Percentiles rank a stretch among this genome's conserved stretches.
Evolutionary conservation across 2,329 filamentous ascomycete species (phyloP).

Genomic region (Nannizzia gypsea): DNA sequence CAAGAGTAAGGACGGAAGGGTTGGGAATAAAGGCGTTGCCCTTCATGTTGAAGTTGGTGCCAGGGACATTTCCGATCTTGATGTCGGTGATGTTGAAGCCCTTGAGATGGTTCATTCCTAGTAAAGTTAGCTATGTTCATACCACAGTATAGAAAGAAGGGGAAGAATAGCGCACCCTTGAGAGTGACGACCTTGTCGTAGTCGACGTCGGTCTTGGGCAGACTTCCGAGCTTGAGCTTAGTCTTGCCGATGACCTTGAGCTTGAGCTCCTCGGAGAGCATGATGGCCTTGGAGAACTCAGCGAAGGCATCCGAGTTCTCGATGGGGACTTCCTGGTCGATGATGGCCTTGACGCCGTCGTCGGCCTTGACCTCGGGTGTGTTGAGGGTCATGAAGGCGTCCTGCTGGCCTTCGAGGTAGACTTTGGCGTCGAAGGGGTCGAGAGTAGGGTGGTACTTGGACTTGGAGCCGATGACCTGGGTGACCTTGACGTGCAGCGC

Average conservation of each 20-base stretch:
- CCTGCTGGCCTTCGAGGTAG: constrained; percentile 33
- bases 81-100: constrained; percentile 42
- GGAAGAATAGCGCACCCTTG: constrained; percentile 35
- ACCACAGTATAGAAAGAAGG: background rate
- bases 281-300: constrained; percentile 38
- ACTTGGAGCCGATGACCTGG: constrained; percentile 38
- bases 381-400: constrained; percentile 35
- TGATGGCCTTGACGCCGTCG: constrained; percentile 30
- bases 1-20: constrained; percentile 45
- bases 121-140: background rate
- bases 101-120: constrained; percentile 47
- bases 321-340: constrained; percentile 38
- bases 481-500: constrained; percentile 39
- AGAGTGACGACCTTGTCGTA: constrained; percentile 48
- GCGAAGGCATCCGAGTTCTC: constrained; percentile 36
- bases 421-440: constrained; percentile 43
- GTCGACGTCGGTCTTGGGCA: constrained; percentile 41
- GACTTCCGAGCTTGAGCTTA: constrained; percentile 38
- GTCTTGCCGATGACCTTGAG: constrained; percentile 43
- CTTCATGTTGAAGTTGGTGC: constrained; percentile 40
- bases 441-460: constrained; percentile 43
- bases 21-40: constrained; percentile 48
- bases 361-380: constrained; percentile 37
- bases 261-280: constrained; percentile 39
- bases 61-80: constrained; percentile 30